Conservation (phyloP, 1,284 basidiomycete genomes). For the Tetrapyrgos nigripes region DNA sequence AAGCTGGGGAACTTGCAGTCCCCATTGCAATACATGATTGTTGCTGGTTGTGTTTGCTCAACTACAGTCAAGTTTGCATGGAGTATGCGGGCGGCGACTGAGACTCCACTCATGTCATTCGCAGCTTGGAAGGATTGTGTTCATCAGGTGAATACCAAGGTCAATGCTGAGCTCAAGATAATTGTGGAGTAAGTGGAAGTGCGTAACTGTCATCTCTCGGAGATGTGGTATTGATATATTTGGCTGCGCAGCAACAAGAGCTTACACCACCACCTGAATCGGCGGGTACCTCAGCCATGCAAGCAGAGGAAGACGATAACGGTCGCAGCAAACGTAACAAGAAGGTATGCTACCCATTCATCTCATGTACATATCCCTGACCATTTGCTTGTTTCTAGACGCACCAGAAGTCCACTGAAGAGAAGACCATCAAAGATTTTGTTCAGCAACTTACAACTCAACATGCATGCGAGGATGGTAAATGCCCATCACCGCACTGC, state of each 20-base stretch:
- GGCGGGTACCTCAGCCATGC: neutral
- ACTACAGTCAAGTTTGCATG: neutral
- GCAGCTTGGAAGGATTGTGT: neutral
- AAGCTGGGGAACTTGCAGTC: neutral
- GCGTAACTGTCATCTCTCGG: neutral
- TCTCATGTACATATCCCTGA: neutral
- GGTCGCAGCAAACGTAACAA: neutral
- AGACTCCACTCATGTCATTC: neutral
- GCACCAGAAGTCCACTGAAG: neutral
- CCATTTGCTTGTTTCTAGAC: neutral
- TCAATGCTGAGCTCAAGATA: neutral
- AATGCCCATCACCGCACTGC: neutral
- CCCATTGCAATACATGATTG: neutral
- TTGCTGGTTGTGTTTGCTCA: neutral
- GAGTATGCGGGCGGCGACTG: neutral
- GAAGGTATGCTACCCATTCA: neutral
- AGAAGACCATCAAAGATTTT: neutral
- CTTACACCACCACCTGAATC: neutral
- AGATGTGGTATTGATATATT: neutral
- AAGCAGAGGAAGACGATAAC: neutral
- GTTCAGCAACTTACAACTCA: neutral
- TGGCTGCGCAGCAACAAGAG: neutral
- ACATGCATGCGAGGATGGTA: neutral
- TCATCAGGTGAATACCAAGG: neutral
- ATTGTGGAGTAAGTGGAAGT: neutral